Conservation (phyloP, 2,329 filamentous ascomycete species). For the Talaromyces marneffei region DNA sequence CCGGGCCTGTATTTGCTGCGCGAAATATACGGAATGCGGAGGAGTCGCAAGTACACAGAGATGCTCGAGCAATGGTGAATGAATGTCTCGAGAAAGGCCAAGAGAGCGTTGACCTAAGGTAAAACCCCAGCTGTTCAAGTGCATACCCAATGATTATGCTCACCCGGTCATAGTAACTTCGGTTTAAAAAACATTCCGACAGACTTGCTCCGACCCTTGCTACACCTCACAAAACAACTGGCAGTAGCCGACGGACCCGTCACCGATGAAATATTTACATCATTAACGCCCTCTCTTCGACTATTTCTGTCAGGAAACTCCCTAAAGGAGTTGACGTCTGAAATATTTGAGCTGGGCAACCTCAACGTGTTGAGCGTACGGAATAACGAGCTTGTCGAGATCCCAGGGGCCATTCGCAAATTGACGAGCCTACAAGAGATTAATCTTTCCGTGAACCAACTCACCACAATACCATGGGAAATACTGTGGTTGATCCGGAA, state of each 20-base stretch:
- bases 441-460: slow-evolving; percentile 42
- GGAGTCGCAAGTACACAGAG: slow-evolving; percentile 33
- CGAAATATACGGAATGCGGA: slow-evolving; percentile 17
- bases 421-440: slow-evolving; percentile 39
- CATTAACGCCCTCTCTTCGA: slow-evolving; percentile 38
- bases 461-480: slow-evolving; percentile 42
- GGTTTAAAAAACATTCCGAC: slow-evolving; percentile 28
- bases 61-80: slow-evolving; percentile 34
- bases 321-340: slow-evolving; percentile 31
- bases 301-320: slow-evolving; percentile 42
- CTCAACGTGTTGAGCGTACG: slow-evolving; percentile 43
- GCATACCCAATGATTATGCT: not conserved
- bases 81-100: slow-evolving; percentile 40
- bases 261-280: slow-evolving; percentile 33
- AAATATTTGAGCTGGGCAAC: slow-evolving; percentile 38
- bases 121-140: not conserved
- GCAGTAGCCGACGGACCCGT: slow-evolving; percentile 28
- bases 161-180: slow-evolving; percentile 24
- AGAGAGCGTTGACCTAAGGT: slow-evolving; percentile 44
- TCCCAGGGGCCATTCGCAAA: slow-evolving; percentile 38
- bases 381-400: slow-evolving; percentile 39
- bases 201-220: slow-evolving; percentile 31
- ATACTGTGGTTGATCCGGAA: slow-evolving; percentile 36
- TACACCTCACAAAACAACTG: slow-evolving; percentile 38
- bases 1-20: slow-evolving; percentile 15